phyloP scores from a whole-genome alignment of 305 asterid genomes.

The Rubia occidens region DNA sequence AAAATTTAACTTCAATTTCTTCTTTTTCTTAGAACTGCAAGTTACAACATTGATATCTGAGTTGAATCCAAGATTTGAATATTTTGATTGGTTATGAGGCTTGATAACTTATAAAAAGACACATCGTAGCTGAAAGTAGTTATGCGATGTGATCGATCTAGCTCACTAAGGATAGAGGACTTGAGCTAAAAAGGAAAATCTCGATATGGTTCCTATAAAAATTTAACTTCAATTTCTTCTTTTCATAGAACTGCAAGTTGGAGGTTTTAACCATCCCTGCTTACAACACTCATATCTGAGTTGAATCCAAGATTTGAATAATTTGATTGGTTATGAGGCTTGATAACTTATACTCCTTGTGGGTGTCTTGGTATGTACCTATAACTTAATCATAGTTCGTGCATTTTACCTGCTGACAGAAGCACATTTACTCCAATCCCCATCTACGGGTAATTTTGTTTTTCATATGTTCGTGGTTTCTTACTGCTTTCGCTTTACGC shows the following conservation, averaged over 20 bases:
- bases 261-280: not conserved
- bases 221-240: not conserved
- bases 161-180: no score
- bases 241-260: not conserved
- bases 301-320: not conserved
- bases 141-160: no score
- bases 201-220: no score
- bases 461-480: not conserved
- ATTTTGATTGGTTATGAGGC: not conserved
- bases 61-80: not conserved
- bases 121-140: no score
- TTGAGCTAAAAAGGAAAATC: no score
- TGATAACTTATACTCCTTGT: not conserved
- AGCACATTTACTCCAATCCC: not conserved
- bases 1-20: not conserved
- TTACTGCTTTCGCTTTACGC: not conserved
- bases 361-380: not conserved
- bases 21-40: not conserved
- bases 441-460: no score
- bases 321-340: not conserved
- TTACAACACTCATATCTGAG: not conserved
- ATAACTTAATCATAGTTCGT: no score
- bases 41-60: not conserved
- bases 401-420: not conserved
- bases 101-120: not conserved